phyloP scores from a whole-genome alignment of 2,329 filamentous ascomycete species.

The Knoxdaviesia capensis region DNA sequence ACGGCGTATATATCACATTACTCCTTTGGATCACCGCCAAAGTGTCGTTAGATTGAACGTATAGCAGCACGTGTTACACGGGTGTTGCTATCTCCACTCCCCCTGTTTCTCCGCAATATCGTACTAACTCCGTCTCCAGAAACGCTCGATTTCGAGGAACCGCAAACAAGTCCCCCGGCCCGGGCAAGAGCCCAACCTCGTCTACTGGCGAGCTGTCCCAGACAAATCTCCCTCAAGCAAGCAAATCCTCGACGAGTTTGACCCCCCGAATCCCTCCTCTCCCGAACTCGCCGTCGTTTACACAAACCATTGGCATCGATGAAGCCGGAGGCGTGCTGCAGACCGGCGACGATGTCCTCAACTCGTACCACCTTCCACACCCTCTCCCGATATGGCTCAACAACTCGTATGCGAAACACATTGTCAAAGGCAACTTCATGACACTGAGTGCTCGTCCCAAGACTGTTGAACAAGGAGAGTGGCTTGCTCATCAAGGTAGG shows the following conservation, averaged over 20 bases:
- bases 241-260: constrained; percentile 28
- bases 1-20: too few relatives aligned
- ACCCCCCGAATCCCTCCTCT: constrained; percentile 36
- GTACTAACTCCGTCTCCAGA: constrained; percentile 13
- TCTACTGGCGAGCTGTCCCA: constrained; percentile 27
- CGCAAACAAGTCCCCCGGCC: constrained; percentile 21
- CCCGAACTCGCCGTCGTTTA: constrained; percentile 41
- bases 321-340: constrained; percentile 28
- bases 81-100: too few relatives aligned
- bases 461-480: constrained; percentile 85
- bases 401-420: constrained; percentile 57
- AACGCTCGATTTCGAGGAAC: constrained; percentile 38
- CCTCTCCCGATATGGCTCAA: constrained; percentile 57
- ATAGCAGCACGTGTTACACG: too few relatives aligned
- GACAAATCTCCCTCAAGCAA: constrained; percentile 25
- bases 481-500: constrained; percentile 85
- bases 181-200: constrained; percentile 30
- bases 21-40: too few relatives aligned
- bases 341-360: constrained; percentile 32
- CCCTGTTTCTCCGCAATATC: too few relatives aligned
- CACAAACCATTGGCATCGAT: constrained; percentile 49
- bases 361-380: constrained; percentile 42
- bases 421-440: constrained; percentile 96
- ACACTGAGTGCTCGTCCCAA: constrained; percentile 82
- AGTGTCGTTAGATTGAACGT: too few relatives aligned